A percentile compares a stretch with the other conserved stretches of the same genome.
Conservation (phyloP, 1,139 yeast species). For the Candida sp. region DNA sequence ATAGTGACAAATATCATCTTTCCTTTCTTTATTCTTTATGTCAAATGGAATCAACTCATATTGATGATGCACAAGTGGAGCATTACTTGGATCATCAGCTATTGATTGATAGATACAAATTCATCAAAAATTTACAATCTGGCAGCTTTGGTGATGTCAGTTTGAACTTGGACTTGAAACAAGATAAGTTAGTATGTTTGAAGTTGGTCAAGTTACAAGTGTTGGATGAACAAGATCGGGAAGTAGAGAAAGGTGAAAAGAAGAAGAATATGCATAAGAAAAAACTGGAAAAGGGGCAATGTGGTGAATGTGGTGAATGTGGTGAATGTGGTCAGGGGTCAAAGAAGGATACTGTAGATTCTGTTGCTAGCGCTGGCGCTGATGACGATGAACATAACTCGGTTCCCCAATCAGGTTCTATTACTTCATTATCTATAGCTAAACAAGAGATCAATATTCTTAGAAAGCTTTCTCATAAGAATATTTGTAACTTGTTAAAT, state of each 20-base stretch:
- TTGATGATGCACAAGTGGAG: not conserved
- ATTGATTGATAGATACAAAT: constrained; percentile 32
- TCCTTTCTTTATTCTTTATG: not conserved
- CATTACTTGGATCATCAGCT: not conserved
- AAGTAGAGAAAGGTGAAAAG: not conserved
- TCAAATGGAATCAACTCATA: not conserved
- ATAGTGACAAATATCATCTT: too few species aligned
- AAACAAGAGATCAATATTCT: constrained; percentile 45
- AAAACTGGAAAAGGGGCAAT: not conserved
- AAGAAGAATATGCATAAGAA: not conserved
- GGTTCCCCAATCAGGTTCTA: not conserved
- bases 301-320: not conserved
- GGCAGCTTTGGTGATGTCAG: constrained; percentile 56
- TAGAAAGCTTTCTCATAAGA: constrained; percentile 29
- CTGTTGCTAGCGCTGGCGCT: not conserved
- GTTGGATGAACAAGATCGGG: not conserved
- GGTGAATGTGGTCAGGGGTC: not conserved
- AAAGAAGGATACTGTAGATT: not conserved
- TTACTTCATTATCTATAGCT: constrained; percentile 23
- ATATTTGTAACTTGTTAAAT: constrained; percentile 44
- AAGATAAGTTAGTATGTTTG: constrained; percentile 34
- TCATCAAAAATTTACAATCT: constrained; percentile 38
- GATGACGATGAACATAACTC: not conserved
- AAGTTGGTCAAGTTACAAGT: constrained; percentile 14
- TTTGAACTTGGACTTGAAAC: constrained; percentile 35